Conservation (phyloP, 805 yeast species). For the Vanderwaltozyma yarrowii region DNA sequence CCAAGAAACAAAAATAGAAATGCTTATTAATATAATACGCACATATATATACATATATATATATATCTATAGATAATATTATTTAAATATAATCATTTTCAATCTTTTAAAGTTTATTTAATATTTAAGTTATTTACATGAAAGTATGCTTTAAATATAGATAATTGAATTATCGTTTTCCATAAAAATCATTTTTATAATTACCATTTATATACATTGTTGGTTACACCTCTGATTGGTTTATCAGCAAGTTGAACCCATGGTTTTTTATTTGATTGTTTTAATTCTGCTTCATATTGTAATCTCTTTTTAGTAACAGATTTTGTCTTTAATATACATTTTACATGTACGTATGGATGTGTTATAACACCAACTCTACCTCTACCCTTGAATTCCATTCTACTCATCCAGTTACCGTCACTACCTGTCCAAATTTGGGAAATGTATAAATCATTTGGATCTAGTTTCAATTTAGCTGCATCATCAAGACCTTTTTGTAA, state of each 20-base stretch:
- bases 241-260: constrained; percentile 37
- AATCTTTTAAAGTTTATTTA: background rate
- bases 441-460: constrained; percentile 55
- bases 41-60: background rate
- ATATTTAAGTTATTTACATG: background rate
- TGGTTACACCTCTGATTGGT: constrained; percentile 38
- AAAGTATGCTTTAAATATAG: background rate
- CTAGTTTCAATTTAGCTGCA: constrained; percentile 48
- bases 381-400: constrained; percentile 79
- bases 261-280: constrained; percentile 42
- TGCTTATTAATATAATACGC: too few species aligned
- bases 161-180: too few species aligned
- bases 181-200: background rate
- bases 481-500: constrained; percentile 63
- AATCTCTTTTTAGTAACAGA: constrained; percentile 49
- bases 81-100: too few species aligned
- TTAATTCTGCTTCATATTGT: constrained; percentile 46
- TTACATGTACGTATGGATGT: constrained; percentile 72
- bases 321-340: constrained; percentile 61
- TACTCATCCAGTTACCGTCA: constrained; percentile 64
- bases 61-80: background rate
- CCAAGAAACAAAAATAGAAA: constrained; percentile 3
- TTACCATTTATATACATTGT: constrained; percentile 51
- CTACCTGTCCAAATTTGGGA: constrained; percentile 86
- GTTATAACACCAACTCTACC: constrained; percentile 75